Evolutionary conservation across 2,329 filamentous ascomycete species (phyloP).

Genomic region (Monosporascus sp.): DNA sequence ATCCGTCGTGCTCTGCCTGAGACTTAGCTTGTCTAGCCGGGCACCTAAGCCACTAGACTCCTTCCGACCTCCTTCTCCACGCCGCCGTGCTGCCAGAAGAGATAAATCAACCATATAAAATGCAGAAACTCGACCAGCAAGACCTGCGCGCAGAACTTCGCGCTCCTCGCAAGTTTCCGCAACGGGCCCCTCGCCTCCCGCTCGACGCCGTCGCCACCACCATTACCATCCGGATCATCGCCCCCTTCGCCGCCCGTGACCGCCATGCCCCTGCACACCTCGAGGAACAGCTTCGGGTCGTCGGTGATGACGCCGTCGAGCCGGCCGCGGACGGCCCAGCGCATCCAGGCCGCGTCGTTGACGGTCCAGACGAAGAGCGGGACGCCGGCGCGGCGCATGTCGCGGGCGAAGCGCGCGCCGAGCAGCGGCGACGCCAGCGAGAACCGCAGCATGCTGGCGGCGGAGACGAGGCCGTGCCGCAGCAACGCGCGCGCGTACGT

Average conservation of each 20-base stretch:
- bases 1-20: background rate
- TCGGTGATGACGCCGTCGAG: slow-evolving; percentile 86
- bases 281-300: slow-evolving; percentile 63
- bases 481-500: slow-evolving; percentile 69
- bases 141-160: slow-evolving; percentile 1
- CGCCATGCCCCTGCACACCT: slow-evolving; percentile 43
- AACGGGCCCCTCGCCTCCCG: background rate
- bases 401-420: slow-evolving; percentile 61
- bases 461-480: slow-evolving; percentile 53
- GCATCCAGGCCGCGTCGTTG: slow-evolving; percentile 73
- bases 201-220: background rate
- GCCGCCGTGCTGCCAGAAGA: background rate
- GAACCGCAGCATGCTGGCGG: slow-evolving; percentile 72
- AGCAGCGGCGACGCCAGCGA: slow-evolving; percentile 61
- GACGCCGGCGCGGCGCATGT: slow-evolving; percentile 50
- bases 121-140: slow-evolving; percentile 8
- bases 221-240: background rate
- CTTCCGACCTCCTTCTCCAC: background rate
- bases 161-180: background rate
- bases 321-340: slow-evolving; percentile 63
- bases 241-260: background rate
- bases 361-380: slow-evolving; percentile 81
- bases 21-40: background rate
- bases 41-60: background rate
- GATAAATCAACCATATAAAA: background rate